A percentile compares a stretch with the other conserved stretches of the same genome.
phyloP scores from a whole-genome alignment of 192 early-diverging fungal genomes.

The Neocallimastix lanati region DNA sequence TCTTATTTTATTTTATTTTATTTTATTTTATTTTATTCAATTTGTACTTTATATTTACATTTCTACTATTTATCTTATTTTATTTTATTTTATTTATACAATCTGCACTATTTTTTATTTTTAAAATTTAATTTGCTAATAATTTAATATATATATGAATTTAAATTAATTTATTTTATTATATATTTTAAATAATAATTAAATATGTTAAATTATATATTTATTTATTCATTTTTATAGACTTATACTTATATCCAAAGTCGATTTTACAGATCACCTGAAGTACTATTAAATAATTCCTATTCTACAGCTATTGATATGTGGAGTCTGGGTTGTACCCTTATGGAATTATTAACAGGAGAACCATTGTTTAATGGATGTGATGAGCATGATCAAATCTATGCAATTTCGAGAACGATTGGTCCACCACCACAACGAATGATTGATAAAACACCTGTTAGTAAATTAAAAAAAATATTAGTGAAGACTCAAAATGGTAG shows the following conservation, averaged over 20 bases:
- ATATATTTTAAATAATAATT: too few species aligned
- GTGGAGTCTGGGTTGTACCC: slow-evolving; percentile 22
- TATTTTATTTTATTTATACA: too few species aligned
- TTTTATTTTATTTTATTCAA: neutral
- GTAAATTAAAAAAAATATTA: neutral
- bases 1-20: neutral
- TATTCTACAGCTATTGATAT: slow-evolving; percentile 24
- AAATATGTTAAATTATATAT: too few species aligned
- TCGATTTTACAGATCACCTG: slow-evolving; percentile 21
- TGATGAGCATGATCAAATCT: slow-evolving; percentile 18
- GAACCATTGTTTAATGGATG: slow-evolving; percentile 21
- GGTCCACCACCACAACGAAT: neutral
- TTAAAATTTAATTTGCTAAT: too few species aligned
- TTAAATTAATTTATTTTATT: too few species aligned
- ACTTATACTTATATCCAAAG: slow-evolving; percentile 16
- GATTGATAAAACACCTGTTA: neutral
- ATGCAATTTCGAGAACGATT: slow-evolving; percentile 8
- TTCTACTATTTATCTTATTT: too few species aligned
- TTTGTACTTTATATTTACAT: too few species aligned
- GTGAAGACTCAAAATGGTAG: neutral
- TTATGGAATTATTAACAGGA: slow-evolving; percentile 17
- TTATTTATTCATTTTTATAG: neutral
- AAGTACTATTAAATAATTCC: slow-evolving; percentile 15
- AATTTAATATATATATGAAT: too few species aligned
- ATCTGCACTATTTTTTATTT: neutral